Evolutionary conservation across 495 filamentous ascomycete species (phyloP).

Genomic region (Trichoderma orchidacearum): DNA sequence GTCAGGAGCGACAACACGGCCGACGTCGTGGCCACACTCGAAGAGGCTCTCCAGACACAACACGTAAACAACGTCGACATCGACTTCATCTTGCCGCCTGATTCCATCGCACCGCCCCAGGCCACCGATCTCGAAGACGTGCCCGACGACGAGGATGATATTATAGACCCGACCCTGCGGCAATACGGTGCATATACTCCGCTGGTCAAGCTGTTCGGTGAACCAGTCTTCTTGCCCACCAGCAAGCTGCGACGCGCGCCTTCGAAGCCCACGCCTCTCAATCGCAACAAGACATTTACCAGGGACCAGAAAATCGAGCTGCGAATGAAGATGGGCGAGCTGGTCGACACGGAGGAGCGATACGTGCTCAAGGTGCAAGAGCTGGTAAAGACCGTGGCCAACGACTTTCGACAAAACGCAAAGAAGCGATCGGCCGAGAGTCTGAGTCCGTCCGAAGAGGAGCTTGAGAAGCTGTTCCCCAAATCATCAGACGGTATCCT

Average conservation of each 20-base stretch:
- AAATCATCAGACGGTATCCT: conserved; percentile 63
- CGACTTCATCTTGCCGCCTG: conserved; percentile 71
- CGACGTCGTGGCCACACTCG: conserved; percentile 58
- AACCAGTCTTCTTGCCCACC: conserved; percentile 75
- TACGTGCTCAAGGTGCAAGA: conserved; percentile 80
- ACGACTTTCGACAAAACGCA: conserved; percentile 58
- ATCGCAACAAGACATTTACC: conserved; percentile 56
- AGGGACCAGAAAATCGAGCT: conserved; percentile 72
- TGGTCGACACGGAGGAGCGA: conserved; percentile 86
- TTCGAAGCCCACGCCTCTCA: conserved; percentile 68
- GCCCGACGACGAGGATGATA: conserved; percentile 43
- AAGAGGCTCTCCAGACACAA: conserved; percentile 60
- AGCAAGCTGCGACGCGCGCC: conserved; percentile 75
- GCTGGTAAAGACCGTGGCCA: conserved; percentile 59
- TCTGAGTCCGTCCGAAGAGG: conserved; percentile 57
- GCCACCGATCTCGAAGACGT: conserved; percentile 35
- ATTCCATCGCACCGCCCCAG: conserved; percentile 48
- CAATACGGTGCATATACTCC: conserved; percentile 64
- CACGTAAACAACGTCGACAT: conserved; percentile 73
- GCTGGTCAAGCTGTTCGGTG: conserved; percentile 64
- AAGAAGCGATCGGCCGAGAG: conserved; percentile 42
- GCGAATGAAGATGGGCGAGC: conserved; percentile 77
- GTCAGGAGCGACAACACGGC: conserved; percentile 57
- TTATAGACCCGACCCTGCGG: conserved; percentile 42
- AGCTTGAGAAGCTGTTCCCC: conserved; percentile 68